Evolutionary conservation across 495 filamentous ascomycete species (phyloP), one percentile per base, ranked within the genome.

Genomic region (Ramalina intermedia): DNA sequence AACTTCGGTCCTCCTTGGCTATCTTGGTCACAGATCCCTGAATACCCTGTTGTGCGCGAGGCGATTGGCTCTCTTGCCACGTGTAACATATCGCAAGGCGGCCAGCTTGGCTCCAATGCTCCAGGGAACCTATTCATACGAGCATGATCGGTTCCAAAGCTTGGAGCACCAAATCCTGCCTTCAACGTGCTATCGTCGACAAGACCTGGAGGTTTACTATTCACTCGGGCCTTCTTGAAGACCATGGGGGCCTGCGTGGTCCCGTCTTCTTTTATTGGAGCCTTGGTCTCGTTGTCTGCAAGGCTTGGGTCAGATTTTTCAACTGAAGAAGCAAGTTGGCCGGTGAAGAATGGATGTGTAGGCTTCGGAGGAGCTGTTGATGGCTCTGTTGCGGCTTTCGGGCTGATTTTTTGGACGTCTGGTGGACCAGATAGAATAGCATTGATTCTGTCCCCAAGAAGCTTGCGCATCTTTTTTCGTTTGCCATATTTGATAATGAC

Each of bases 301-400:
- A 14, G 4, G 39, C 17, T 41, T 14, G 16, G 0, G 16, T 23
- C 39, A 1, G 44, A 27, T 11, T 17, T 35, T 26, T 6, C 14
- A 36, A 8, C 12, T 3, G n/a, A 47, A 14, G 5, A 5, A 16
- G n/a, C 44, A 9, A 47, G 13, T 14, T 27, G 48, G 6, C 69
- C 71, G 5, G 71, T 46, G 58, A 95, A 95, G 58, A 95, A 94
- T 0, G 88, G 88, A 65, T 94, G 88, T 0, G 83, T 82, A 2
- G 74, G 51, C 57, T 85, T 93, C 20, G 63, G 46, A 27, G 75
- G 63, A 27, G 61, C 63, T 13, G 47, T 50, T 23, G 64, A 57
- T 48, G 63, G 53, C 29, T 48, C 47, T 4, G 43, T 48, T 44
- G 41, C 11, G n/a, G 35, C 36, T 12, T 46, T 43, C 23, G 42